Evolutionary conservation across 139 green algal species (phyloP).

Genomic region (Prasinococcaceae sp.): DNA sequence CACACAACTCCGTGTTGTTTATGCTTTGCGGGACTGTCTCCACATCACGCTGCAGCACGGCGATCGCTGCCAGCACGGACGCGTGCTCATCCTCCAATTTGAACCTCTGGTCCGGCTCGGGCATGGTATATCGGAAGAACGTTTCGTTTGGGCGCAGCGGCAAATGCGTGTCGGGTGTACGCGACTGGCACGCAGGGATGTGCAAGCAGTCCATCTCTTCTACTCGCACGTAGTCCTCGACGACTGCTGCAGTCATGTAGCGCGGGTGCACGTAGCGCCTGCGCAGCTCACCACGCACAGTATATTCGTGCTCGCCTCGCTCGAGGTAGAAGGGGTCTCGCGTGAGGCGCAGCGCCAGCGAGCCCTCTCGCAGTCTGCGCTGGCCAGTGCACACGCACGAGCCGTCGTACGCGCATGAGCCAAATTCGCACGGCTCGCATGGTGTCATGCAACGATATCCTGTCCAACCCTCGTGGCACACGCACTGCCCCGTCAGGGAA

Average conservation of each 20-base stretch:
- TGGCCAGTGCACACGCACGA: conserved; percentile 6
- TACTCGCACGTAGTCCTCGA: conserved; percentile 12
- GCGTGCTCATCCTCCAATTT: too few relatives aligned
- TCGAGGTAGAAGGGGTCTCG: conserved; percentile 6
- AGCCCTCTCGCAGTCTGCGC: not conserved
- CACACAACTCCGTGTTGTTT: too few relatives aligned
- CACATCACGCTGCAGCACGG: too few relatives aligned
- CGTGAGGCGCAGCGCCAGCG: conserved; percentile 5
- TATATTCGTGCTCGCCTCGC: not conserved
- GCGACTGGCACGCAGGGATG: not conserved
- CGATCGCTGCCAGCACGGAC: too few relatives aligned
- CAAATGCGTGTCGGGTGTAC: conserved; percentile 4
- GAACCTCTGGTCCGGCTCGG: too few relatives aligned
- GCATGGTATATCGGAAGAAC: conserved; percentile 7
- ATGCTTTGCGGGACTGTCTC: too few relatives aligned
- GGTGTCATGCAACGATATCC: conserved; percentile 14
- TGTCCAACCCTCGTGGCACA: conserved; percentile 7
- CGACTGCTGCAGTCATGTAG: not conserved
- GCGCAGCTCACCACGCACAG: not conserved
- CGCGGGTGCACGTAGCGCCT: conserved; percentile 1
- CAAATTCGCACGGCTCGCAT: conserved; percentile 8
- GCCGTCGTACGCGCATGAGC: conserved; percentile 10
- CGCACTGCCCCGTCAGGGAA: conserved; percentile 1
- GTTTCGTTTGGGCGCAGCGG: conserved; percentile 7
- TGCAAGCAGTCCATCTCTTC: conserved; percentile 7